Evolutionary conservation across 2,329 filamentous ascomycete genomes (phyloP).

Genomic region (Iodosphaeria phyllophila): DNA sequence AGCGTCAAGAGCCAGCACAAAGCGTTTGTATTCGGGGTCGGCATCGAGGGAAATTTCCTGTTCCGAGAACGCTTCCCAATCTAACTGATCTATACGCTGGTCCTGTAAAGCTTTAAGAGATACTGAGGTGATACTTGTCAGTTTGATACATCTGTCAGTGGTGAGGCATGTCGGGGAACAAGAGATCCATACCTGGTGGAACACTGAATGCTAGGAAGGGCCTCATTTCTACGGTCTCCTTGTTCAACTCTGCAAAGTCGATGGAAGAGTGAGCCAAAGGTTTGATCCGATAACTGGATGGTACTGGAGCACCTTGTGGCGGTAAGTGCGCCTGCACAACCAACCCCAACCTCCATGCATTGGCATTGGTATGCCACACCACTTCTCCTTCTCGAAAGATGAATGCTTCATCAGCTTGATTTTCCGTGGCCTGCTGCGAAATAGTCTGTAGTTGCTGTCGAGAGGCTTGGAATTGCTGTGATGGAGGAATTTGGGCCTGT

Average conservation of each 20-base stretch:
- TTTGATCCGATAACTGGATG: constrained; percentile 3
- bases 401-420: constrained; percentile 8
- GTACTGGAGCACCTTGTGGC: neutral
- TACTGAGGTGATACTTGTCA: constrained; percentile 16
- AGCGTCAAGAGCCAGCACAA: constrained; percentile 28
- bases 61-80: no score
- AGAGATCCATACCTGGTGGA: constrained; percentile 11
- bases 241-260: constrained; percentile 18
- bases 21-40: no score
- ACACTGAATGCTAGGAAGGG: constrained; percentile 33
- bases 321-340: constrained; percentile 9
- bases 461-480: constrained; percentile 1
- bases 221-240: constrained; percentile 22
- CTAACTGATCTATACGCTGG: constrained; percentile 18
- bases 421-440: constrained; percentile 3
- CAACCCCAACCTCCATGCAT: constrained; percentile 28
- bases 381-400: constrained; percentile 29
- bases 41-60: no score
- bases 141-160: no score
- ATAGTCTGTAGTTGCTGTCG: constrained; percentile 3
- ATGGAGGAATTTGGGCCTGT: constrained; percentile 7
- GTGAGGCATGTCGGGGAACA: no score
- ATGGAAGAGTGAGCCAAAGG: constrained; percentile 17
- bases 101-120: constrained; percentile 18
- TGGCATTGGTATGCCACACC: constrained; percentile 28